These are phyloP conservation scores for Striga hermonthica DNA, from an alignment of 305 asterid species.

Conservation along the genomic window DNA sequence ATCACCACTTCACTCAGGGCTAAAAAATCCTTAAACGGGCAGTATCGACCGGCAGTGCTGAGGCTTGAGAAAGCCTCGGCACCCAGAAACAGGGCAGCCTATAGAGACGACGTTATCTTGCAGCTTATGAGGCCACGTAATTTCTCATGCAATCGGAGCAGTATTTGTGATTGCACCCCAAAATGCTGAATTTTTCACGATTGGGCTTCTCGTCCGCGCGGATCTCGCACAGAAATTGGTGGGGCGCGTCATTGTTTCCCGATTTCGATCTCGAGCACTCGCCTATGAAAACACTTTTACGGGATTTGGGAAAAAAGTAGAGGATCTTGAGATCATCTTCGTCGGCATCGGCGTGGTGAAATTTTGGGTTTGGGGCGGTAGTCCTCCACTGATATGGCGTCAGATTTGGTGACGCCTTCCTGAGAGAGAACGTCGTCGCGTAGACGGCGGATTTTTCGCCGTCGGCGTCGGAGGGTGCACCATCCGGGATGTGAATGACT, in stretches of 20 bases:
- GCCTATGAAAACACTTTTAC: constrained; percentile 31
- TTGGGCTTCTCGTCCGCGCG: constrained; percentile 49
- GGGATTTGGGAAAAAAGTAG: constrained; percentile 15
- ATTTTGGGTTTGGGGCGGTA: not conserved
- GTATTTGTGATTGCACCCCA: constrained; percentile 49
- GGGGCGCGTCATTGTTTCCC: not conserved
- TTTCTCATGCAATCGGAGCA: constrained; percentile 45
- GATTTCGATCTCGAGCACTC: constrained; percentile 38
- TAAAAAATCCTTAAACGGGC: too few species aligned
- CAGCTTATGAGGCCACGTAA: not conserved
- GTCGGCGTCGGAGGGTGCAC: too few species aligned
- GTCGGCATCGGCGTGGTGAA: not conserved
- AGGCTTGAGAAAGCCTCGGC: constrained; percentile 50
- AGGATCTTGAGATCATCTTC: constrained; percentile 13
- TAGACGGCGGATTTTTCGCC: not conserved
- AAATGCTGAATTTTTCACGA: constrained; percentile 31
- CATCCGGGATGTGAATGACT: not conserved
- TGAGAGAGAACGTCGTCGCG: not conserved
- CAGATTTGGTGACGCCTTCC: not conserved
- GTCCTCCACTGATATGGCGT: not conserved
- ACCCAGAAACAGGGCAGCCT: constrained; percentile 46
- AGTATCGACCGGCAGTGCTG: constrained; percentile 47
- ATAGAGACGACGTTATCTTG: constrained; percentile 39
- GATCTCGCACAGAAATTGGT: constrained; percentile 43
- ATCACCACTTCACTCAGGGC: constrained; percentile 54